Evolutionary conservation across 2,329 filamentous ascomycete genomes (phyloP).

Genomic region (Pseudogymnoascus sp.): DNA sequence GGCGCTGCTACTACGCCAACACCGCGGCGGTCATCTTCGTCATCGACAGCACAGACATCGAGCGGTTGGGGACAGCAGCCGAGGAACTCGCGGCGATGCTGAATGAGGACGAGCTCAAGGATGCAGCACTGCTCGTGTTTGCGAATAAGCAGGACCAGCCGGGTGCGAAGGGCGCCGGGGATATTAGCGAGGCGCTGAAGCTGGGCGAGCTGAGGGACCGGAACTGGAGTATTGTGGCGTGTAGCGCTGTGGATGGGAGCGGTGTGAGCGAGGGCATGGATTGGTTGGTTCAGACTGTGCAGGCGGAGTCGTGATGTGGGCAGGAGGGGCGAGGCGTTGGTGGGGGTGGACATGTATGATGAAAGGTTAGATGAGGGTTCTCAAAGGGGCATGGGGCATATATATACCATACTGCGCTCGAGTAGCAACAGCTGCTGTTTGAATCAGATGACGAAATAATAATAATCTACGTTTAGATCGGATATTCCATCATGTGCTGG

Average conservation of each 20-base stretch:
- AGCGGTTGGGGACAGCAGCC: slow-evolving; percentile 82
- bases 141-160: slow-evolving; percentile 99
- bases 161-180: slow-evolving; percentile 89
- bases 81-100: slow-evolving; percentile 94
- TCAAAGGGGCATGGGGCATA: slow-evolving; percentile 3
- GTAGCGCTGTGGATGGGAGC: slow-evolving; percentile 89
- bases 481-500: not conserved
- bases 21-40: slow-evolving; percentile 98
- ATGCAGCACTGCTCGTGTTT: slow-evolving; percentile 87
- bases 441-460: slow-evolving; percentile 6
- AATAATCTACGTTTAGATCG: slow-evolving; percentile 6
- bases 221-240: slow-evolving; percentile 99
- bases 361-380: slow-evolving; percentile 1
- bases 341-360: not conserved
- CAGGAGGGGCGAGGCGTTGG: not conserved
- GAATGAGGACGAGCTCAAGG: slow-evolving; percentile 91
- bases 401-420: slow-evolving; percentile 7
- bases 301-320: slow-evolving; percentile 41
- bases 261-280: slow-evolving; percentile 98
- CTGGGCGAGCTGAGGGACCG: slow-evolving; percentile 87
- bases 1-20: slow-evolving; percentile 99
- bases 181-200: slow-evolving; percentile 89
- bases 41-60: slow-evolving; percentile 95
- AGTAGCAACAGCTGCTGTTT: slow-evolving; percentile 3
- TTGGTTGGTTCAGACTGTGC: slow-evolving; percentile 63